These are phyloP conservation scores for Fusarium papillatum DNA, from an alignment of 2,329 filamentous ascomycete genomes.

Conservation along the genomic window DNA sequence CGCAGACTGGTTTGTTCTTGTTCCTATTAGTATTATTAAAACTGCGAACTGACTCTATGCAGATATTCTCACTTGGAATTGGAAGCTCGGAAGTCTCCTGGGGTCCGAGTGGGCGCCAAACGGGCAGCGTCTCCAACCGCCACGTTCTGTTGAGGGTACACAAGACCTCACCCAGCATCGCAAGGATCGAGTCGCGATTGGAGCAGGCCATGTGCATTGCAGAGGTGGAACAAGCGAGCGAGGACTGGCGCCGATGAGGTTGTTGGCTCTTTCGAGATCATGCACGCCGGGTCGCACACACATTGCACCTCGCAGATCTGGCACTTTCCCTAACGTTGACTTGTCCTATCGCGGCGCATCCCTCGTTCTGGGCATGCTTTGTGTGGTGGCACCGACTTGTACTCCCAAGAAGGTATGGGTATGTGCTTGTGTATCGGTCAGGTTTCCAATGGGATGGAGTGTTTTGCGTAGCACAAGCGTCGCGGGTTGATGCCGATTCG, in stretches of 20 bases:
- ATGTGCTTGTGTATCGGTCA: slow-evolving; percentile 31
- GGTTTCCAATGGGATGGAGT: slow-evolving; percentile 39
- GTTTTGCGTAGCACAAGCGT: slow-evolving; percentile 37
- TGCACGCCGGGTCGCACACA: slow-evolving; percentile 44
- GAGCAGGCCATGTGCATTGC: slow-evolving; percentile 27
- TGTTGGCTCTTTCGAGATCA: slow-evolving; percentile 44
- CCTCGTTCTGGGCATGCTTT: slow-evolving; percentile 21
- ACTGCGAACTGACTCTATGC: neutral
- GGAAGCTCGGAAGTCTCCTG: slow-evolving; percentile 1
- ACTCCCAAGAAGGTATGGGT: slow-evolving; percentile 14
- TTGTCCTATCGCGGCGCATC: slow-evolving; percentile 26
- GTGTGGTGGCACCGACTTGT: slow-evolving; percentile 37
- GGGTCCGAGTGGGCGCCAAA: neutral
- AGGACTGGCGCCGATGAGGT: slow-evolving; percentile 42
- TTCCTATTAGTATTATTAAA: neutral
- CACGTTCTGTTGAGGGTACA: slow-evolving; percentile 16
- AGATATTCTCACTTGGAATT: slow-evolving; percentile 4
- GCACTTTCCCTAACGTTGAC: slow-evolving; percentile 37
- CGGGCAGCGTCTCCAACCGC: slow-evolving; percentile 5
- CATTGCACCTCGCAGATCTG: slow-evolving; percentile 44
- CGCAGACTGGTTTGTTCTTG: neutral
- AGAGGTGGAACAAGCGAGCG: slow-evolving; percentile 42
- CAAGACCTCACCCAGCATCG: neutral
- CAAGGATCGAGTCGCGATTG: slow-evolving; percentile 15
- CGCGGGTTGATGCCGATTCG: slow-evolving; percentile 39